Evolutionary conservation across 768 basidiomycete genomes (phyloP).

Genomic region (Botryobasidium botryosum): DNA sequence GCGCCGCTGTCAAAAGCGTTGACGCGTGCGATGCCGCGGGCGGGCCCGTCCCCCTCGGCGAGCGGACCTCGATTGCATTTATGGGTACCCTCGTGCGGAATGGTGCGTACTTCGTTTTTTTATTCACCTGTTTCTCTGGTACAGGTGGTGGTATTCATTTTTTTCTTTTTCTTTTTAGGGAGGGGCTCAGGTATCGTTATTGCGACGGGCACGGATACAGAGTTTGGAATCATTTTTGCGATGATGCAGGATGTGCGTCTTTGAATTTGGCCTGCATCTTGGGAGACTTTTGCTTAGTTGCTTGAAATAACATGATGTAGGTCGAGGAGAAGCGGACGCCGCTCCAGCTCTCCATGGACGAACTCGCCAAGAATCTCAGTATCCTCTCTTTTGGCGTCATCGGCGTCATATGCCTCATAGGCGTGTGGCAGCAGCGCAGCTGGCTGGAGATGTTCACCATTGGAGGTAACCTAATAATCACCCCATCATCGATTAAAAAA

Average conservation of each 20-base stretch:
- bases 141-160: not conserved
- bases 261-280: not conserved
- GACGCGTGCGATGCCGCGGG: conserved; percentile 34
- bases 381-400: conserved; percentile 87
- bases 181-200: conserved; percentile 78
- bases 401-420: conserved; percentile 82
- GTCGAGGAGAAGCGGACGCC: conserved; percentile 85
- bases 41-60: conserved; percentile 46
- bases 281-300: not conserved
- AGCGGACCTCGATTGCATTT: conserved; percentile 74
- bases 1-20: conserved; percentile 49
- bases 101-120: conserved; percentile 30
- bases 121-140: not conserved
- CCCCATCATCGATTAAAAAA: too few species aligned
- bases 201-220: conserved; percentile 67
- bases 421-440: conserved; percentile 63
- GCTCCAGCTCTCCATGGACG: conserved; percentile 88
- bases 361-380: conserved; percentile 83
- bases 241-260: conserved; percentile 88
- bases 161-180: conserved; percentile 26
- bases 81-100: conserved; percentile 93
- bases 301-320: conserved; percentile 15
- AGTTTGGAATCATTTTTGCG: conserved; percentile 90
- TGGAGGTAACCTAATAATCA: conserved; percentile 75
- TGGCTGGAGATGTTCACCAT: conserved; percentile 99